Percentiles rank a stretch among this genome's conserved stretches.
phyloP scores from a whole-genome alignment of 139 green algal genomes.

The Picochlorum sp. region DNA sequence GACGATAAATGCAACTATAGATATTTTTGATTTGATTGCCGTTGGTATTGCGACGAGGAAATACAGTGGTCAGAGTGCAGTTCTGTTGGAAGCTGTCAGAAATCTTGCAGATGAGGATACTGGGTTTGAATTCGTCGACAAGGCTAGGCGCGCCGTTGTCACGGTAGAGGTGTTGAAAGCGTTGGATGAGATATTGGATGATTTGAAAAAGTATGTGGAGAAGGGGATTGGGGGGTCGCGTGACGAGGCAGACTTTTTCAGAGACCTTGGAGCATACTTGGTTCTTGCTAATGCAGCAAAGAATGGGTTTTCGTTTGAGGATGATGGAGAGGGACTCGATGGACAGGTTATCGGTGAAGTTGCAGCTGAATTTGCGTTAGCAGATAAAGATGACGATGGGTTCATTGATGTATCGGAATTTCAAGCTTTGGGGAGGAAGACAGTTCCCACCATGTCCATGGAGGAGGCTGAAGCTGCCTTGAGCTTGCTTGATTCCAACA shows the following conservation, averaged over 20 bases:
- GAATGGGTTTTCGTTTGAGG: not conserved
- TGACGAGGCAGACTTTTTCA: conserved; percentile 19
- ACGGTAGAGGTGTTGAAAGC: conserved; percentile 17
- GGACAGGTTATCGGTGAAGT: conserved; percentile 5
- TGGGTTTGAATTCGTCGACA: conserved; percentile 20
- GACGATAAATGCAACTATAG: conserved; percentile 19
- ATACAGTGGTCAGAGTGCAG: conserved; percentile 15
- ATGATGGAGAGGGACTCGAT: not conserved
- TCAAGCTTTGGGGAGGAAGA: not conserved
- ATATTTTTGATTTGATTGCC: conserved; percentile 20
- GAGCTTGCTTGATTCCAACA: conserved; percentile 23
- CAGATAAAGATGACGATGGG: conserved; percentile 28
- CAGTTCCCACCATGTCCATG: not conserved
- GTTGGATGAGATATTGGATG: conserved; percentile 18
- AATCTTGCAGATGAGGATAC: conserved; percentile 15
- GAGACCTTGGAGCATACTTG: conserved; percentile 17
- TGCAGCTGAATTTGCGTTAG: conserved; percentile 16
- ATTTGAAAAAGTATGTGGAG: conserved; percentile 13
- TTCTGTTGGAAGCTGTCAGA: conserved; percentile 23
- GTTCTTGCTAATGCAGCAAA: conserved; percentile 5
- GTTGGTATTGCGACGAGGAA: conserved; percentile 3
- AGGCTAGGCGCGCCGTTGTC: conserved; percentile 13
- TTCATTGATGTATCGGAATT: conserved; percentile 18
- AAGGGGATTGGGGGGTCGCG: not conserved
- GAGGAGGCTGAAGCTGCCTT: conserved; percentile 24